These are phyloP conservation scores for Aspergillus tanneri DNA, from an alignment of 2,329 filamentous ascomycete species.

Conservation along the genomic window DNA sequence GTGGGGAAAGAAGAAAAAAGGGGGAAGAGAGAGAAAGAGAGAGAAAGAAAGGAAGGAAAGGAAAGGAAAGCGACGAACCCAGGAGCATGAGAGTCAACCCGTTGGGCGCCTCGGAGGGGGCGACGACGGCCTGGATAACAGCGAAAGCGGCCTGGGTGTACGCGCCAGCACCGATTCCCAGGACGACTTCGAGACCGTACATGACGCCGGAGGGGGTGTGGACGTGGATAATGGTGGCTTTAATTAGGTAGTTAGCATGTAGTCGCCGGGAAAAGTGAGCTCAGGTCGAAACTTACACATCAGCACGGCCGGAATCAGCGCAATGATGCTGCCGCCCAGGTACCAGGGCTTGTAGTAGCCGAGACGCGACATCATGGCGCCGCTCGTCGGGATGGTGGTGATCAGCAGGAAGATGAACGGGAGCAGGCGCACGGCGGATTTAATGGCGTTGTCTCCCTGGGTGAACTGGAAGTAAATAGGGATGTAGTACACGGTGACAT, in stretches of 20 bases:
- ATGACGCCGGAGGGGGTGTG: background rate
- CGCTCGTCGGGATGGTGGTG: constrained; percentile 19
- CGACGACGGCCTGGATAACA: background rate
- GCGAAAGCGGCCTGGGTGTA: background rate
- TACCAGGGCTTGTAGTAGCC: constrained; percentile 29
- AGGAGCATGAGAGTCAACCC: background rate
- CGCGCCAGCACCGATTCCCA: background rate
- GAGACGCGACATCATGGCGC: constrained; percentile 20
- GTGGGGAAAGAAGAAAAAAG: no score
- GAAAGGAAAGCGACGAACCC: no score
- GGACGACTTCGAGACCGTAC: background rate
- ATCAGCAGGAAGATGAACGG: constrained; percentile 32
- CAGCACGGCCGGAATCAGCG: background rate
- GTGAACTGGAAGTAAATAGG: constrained; percentile 58
- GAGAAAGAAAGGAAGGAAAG: no score
- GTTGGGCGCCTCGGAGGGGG: background rate
- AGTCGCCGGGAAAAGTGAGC: no score
- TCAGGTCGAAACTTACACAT: no score
- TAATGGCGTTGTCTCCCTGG: constrained; percentile 39
- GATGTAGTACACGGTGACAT: constrained; percentile 49
- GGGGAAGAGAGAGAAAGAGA: no score
- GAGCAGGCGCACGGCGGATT: constrained; percentile 33
- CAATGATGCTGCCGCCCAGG: constrained; percentile 14
- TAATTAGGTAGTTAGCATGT: no score
- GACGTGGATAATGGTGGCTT: background rate